These are phyloP conservation scores for Allium fistulosum DNA, from an alignment of 106 monocot genomes.

Conservation along the genomic window DNA sequence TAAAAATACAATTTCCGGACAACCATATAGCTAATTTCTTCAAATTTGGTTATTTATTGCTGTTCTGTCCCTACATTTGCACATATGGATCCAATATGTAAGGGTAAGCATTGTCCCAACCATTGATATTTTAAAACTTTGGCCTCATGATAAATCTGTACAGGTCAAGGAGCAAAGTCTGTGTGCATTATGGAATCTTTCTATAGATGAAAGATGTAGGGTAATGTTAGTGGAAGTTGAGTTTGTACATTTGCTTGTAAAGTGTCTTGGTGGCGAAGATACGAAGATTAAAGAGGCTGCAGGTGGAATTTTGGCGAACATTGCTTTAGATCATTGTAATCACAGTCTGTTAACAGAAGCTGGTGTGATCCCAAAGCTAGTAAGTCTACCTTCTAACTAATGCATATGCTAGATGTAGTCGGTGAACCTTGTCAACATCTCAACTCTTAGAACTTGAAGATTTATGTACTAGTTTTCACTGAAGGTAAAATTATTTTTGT, in stretches of 20 bases:
- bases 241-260: conserved; percentile 47
- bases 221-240: conserved; percentile 43
- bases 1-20: no score
- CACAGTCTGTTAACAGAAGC: conserved; percentile 61
- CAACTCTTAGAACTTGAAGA: no score
- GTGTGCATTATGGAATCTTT: conserved; percentile 76
- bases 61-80: no score
- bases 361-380: conserved; percentile 74
- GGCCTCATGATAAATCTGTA: conserved; percentile 3
- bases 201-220: conserved; percentile 51
- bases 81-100: no score
- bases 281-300: conserved; percentile 82
- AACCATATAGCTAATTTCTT: no score
- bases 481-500: no score
- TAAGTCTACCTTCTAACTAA: conserved; percentile 22
- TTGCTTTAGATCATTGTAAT: conserved; percentile 44
- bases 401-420: neutral
- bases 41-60: no score
- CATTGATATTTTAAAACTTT: no score
- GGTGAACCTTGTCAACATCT: no score
- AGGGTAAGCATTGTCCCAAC: no score
- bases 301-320: conserved; percentile 69
- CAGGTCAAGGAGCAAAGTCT: conserved; percentile 76
- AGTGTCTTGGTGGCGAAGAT: conserved; percentile 70
- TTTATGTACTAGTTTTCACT: no score